Base-by-base conservation (phyloP, 2,329 filamentous ascomycete genomes). In the Arthrinium phaeospermum region DNA sequence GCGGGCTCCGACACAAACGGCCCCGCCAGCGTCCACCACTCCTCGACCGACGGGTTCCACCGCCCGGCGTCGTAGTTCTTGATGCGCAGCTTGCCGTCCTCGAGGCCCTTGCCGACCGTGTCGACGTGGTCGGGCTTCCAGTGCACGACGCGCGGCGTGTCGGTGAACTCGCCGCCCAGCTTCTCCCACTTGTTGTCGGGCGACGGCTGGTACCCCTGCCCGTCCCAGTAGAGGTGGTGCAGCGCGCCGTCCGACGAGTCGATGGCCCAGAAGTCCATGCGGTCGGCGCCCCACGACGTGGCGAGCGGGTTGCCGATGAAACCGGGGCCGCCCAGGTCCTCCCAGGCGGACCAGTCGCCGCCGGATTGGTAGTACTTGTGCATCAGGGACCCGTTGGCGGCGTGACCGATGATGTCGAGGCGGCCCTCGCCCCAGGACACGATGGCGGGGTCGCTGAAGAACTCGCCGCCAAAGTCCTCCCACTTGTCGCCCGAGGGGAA, bases 221-320 rank as follows among this genome's bases (percentile, higher is more conserved):
- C 75, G 64, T 76, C 74, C 73, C 74, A 77, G 34, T 71, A 76
- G 10, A 74, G 72, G 70, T 77, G 75, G 24, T 73, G 69, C 14
- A 77, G 64, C 5, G n/a, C 34, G 24, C 70, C 72, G 0, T 72
- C 27, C 27, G 72, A 30, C 1, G 67, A 46, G 71, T 74, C 71
- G 6, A 76, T 30, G 22, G 71, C 72, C 75, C 75, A 77, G 22
- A 77, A 45, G 46, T 77, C 75, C 19, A 77, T 73, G n/a, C 75
- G 71, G 37, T 69, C 71, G 12, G 30, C 6, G 24, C 72, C 74
- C 75, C 75, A 77, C 1, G 75, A 76, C 7, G 75, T 72, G 49
- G 71, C 69, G 4, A 41, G 41, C 16, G 75, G 75, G 24, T 71
- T 74, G 4, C 75, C 72, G 37, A 72, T 47, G 67, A 77, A 77